Evolutionary conservation across 805 yeast genomes (phyloP), one percentile per base, ranked within the genome.

Genomic region (Vanderwaltozyma tropicalis): DNA sequence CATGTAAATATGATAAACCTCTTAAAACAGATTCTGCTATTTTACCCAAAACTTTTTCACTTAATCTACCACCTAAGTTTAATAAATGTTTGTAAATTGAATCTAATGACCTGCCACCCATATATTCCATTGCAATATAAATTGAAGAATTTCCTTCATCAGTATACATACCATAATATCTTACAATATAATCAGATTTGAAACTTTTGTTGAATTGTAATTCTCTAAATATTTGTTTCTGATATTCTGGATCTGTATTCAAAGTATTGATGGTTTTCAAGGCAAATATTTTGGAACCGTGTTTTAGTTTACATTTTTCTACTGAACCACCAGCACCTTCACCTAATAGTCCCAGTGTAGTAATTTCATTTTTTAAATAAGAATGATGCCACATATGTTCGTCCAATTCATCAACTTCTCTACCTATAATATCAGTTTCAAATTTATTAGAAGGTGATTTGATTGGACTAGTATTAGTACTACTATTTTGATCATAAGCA

Each of bases 291-390:
- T 74, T 73, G 18, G 66, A 55, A 8, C 82, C 80, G 31, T 70
- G 52, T 40, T 64, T 66, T 37, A 89, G 64, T 40, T 65, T 64
- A 59, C 97, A 89, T 55, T 85, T 79, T 16, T 80, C 71, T 10
- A 89, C 98, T 10, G 84, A 71, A 0, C 97, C 98, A 13, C 96
- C 95, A 26, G 85, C 80, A 14, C 98, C 98, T 63, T 92, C 97
- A 15, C 98, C 98, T 17, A 89, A 59, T 21, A 74, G 69, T 16
- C 77, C 78, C 28, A 88, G 45, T 38, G 84, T 86, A 7, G 72
- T 64, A 27, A 92, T 83, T 32, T 76, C 72, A 35, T 74, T 73
- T 21, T 66, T 58, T 38, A 73, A 68, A 29, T 45, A 44, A 2
- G 78, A 63, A 3, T 59, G 48, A 45, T 74, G 71, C 96, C 96